phyloP scores from a whole-genome alignment of 352 stramenopile genomes.

The Globisporangium barbulae region DNA sequence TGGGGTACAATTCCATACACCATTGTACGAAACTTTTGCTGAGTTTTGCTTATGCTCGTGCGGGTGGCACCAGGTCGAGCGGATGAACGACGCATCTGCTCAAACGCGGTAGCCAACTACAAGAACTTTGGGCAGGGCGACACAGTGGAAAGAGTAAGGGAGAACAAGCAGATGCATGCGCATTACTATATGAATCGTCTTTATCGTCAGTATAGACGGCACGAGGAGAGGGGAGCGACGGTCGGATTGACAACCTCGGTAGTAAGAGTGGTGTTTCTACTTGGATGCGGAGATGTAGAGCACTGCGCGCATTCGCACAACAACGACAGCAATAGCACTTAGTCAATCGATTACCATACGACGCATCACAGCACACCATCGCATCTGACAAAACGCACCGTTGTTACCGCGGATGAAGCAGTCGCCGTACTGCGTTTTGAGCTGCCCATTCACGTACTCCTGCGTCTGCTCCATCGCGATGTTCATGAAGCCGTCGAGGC shows the following conservation, averaged over 20 bases:
- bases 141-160: background rate
- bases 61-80: too few relatives aligned
- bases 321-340: background rate
- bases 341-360: conserved; percentile 3
- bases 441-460: conserved; percentile 98
- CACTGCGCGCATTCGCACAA: conserved; percentile 30
- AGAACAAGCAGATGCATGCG: background rate
- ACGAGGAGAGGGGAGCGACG: background rate
- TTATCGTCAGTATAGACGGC: background rate
- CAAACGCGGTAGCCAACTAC: too few relatives aligned
- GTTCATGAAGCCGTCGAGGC: conserved; percentile 99
- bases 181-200: conserved; percentile 2
- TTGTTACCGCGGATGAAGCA: conserved; percentile 99
- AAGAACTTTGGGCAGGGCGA: background rate
- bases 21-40: background rate
- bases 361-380: background rate
- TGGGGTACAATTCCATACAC: background rate
- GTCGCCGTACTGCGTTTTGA: conserved; percentile 99
- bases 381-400: conserved; percentile 42
- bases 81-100: background rate
- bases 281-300: conserved; percentile 86
- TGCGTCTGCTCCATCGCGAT: conserved; percentile 99
- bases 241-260: background rate
- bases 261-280: conserved; percentile 21
- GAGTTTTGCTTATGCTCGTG: too few relatives aligned